Evolutionary conservation across 2,329 filamentous ascomycete genomes (phyloP).

Genomic region (Venturia nashicola): DNA sequence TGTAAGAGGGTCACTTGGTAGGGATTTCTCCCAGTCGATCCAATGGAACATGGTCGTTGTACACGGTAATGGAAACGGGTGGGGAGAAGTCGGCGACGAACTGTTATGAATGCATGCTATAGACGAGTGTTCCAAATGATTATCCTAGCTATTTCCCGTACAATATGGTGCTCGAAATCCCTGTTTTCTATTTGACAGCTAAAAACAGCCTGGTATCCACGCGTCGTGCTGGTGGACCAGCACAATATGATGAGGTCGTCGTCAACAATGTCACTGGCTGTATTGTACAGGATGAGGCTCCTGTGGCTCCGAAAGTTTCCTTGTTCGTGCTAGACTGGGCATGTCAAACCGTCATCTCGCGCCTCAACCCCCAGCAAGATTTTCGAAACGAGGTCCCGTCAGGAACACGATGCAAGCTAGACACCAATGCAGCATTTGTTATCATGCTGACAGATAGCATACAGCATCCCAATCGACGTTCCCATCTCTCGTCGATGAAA

Average conservation of each 20-base stretch:
- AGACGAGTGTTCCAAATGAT: too few relatives aligned
- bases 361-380: background rate
- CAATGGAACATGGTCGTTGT: background rate
- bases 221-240: too few relatives aligned
- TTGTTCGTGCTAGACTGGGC: background rate
- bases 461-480: background rate
- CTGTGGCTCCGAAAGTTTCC: background rate
- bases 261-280: background rate
- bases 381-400: background rate
- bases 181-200: too few relatives aligned
- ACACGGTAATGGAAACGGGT: background rate
- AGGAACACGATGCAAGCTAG: background rate
- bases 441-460: background rate
- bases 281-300: background rate
- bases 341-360: background rate
- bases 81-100: background rate
- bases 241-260: too few relatives aligned
- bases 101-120: background rate
- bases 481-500: background rate
- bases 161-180: background rate
- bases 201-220: too few relatives aligned
- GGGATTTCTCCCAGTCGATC: background rate
- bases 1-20: background rate
- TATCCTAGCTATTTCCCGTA: background rate
- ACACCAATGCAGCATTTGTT: background rate